Conservation (phyloP, 2,329 filamentous ascomycete genomes). For the Exophiala alcalophila region DNA sequence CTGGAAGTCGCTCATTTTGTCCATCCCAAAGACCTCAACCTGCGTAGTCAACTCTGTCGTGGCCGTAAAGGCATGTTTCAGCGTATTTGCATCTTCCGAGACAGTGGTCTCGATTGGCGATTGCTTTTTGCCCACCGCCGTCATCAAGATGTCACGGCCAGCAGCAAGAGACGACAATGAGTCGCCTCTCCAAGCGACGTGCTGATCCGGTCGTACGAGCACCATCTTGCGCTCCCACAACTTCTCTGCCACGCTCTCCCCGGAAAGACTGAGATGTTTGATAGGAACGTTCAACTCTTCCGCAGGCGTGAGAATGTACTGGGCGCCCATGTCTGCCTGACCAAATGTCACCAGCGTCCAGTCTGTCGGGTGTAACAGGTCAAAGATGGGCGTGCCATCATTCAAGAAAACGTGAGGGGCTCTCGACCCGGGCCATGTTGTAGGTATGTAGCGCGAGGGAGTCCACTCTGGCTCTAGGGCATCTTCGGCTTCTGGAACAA, state of each 20-base stretch:
- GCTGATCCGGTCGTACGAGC: not conserved
- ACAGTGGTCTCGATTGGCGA: not conserved
- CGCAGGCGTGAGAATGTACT: not conserved
- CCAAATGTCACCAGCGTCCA: conserved; percentile 1
- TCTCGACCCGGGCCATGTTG: conserved; percentile 5
- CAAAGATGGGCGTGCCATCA: conserved; percentile 1
- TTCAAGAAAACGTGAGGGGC: conserved; percentile 7
- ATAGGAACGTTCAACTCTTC: not conserved
- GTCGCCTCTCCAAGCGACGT: not conserved
- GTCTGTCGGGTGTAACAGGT: conserved; percentile 1
- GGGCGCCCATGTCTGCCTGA: not conserved
- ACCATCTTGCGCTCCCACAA: conserved; percentile 2
- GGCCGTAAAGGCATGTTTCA: not conserved
- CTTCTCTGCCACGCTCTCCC: not conserved
- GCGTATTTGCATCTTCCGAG: not conserved
- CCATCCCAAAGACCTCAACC: not conserved
- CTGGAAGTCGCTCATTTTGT: conserved; percentile 7
- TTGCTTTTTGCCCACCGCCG: not conserved
- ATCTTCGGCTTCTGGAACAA: conserved; percentile 7
- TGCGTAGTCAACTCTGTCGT: not conserved
- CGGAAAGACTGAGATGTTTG: not conserved
- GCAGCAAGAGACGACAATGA: not conserved
- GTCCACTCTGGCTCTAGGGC: not conserved
- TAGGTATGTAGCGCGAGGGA: not conserved
- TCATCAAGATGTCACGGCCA: not conserved